Base-by-base conservation (phyloP, 768 basidiomycete genomes). In the Kwoniella dejecticola region DNA sequence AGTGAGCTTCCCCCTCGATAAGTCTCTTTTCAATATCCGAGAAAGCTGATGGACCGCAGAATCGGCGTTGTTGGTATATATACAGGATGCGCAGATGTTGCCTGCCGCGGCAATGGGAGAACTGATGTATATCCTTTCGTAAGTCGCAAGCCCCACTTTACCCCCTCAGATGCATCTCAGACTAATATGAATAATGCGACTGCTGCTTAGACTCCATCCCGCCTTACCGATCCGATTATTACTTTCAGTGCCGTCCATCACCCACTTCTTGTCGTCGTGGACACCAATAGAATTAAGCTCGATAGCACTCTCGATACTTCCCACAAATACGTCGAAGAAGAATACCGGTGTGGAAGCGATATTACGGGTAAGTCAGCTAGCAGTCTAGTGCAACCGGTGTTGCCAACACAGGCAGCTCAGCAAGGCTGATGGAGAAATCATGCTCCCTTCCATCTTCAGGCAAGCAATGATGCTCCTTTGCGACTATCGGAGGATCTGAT, bases 71-170 rank as follows among this genome's bases (percentile, higher is more conserved):
- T 38, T 75, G 27, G 30, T 75, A 4, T 63, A 72, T 29, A 68
- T 75, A 19, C 54, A 69, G 36, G 57, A 72, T n/a, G 71, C 71
- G 21, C 74, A 75, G 45, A 36, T 66, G n/a, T 46, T 72, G 6
- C 52, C 69, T 5, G 8, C 55, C 0, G 24, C 31, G 2, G 60
- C 64, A 1, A 60, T 75, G 1, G 53, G 69, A 6, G 71, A 75
- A 44, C 59, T 75, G 1, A 66, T 69, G 30, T 71, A 75, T 46
- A 66, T 71, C 52, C 45, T 75, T 2, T 56, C 66, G 71, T 70
- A 23, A 52, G 66, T 67, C 26, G n/a, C n/a, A n/a, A n/a, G n/a
- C n/a, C 30, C 40, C 41, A 8, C 53, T 60, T 19, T 24, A 19
- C 10, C 19, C 36, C 33, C 15, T 15, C 15, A 36, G 7, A 15